Base-by-base conservation (phyloP, 805 yeast species). In the Lachancea waltii region DNA sequence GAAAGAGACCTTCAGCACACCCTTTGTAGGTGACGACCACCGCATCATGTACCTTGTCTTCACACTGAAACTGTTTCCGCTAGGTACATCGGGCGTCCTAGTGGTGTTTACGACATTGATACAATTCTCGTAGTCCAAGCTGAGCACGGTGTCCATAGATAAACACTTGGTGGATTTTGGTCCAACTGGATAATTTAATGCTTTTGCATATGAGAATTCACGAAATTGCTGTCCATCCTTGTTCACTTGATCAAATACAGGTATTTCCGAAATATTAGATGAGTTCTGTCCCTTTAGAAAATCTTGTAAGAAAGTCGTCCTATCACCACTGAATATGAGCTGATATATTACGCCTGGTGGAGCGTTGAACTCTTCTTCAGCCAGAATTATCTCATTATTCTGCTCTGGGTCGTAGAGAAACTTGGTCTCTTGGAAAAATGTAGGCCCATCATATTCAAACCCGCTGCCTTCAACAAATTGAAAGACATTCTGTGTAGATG, bases 1-100 rank as follows among this genome's bases (percentile, higher is more conserved):
- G 57, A 73, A 84, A n/a, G 87, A 73, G n/a, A 83, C 61, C 30
- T 64, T 64, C 27, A 92, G 49, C 33, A 68, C 64, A 4, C 95
- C 81, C 17, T 64, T 57, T 51, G 81, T 84, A 20, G 68, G 60
- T 7, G 65, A 68, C 0, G 70, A 86, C 97, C 98, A 92, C 3
- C 81, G 69, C 39, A 86, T 62, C 31, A 79, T 65, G 50, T 78
- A 83, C 43, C 83, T 69, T 0, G 95, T 85, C 45, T 77, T 70
- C 1, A 87, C 87, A 22, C 73, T 68, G 58, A 92, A 92, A 1
- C 84, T 72, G 30, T 72, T 72, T 4, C 99, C 99, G 51, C 89
- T 82, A 0, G 99, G 98, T 11, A 92, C 97, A 54, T 86, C 92
- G 0, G 98, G 99, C 0, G 98, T 89, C 28, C 64, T 67, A 0